These are phyloP conservation scores for Trifolium repens DNA, from an alignment of 306 rosid genomes.

Conservation along the genomic window DNA sequence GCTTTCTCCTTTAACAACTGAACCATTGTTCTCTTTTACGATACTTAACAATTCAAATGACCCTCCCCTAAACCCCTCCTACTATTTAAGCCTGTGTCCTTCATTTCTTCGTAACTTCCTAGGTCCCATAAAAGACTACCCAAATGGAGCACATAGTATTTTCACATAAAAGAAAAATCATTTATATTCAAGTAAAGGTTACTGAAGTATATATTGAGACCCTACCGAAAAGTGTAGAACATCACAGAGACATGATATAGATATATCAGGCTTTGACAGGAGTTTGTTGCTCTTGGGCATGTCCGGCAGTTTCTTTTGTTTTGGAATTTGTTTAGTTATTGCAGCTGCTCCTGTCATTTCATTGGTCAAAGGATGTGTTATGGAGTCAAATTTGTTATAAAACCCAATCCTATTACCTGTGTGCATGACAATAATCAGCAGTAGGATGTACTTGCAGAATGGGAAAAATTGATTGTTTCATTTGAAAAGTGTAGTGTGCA, in stretches of 20 bases:
- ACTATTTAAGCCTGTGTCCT: too few relatives aligned
- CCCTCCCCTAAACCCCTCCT: too few relatives aligned
- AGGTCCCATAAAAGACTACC: too few relatives aligned
- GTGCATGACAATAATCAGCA: conserved; percentile 33
- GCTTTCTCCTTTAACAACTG: too few relatives aligned
- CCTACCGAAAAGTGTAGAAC: conserved; percentile 66
- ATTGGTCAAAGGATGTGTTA: conserved; percentile 29
- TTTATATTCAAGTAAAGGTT: conserved; percentile 24
- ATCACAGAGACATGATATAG: conserved; percentile 62
- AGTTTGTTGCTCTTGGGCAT: conserved; percentile 52
- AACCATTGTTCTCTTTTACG: too few relatives aligned
- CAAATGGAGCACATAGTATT: too few relatives aligned
- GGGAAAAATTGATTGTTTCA: conserved; percentile 8
- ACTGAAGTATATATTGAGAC: conserved; percentile 19
- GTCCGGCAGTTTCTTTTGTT: conserved; percentile 44
- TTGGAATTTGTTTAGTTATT: conserved; percentile 40
- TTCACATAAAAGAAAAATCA: conserved; percentile 1
- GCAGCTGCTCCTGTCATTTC: conserved; percentile 37
- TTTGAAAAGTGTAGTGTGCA: conserved; percentile 5
- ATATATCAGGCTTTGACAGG: conserved; percentile 56
- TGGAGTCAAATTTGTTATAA: conserved; percentile 29
- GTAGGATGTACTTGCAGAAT: not conserved
- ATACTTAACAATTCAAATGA: too few relatives aligned
- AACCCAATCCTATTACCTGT: conserved; percentile 28
- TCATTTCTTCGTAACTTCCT: too few relatives aligned